Evolutionary conservation across 495 filamentous ascomycete genomes (phyloP), one percentile per base, ranked within the genome.

Genomic region (Tuber umbilicatum): DNA sequence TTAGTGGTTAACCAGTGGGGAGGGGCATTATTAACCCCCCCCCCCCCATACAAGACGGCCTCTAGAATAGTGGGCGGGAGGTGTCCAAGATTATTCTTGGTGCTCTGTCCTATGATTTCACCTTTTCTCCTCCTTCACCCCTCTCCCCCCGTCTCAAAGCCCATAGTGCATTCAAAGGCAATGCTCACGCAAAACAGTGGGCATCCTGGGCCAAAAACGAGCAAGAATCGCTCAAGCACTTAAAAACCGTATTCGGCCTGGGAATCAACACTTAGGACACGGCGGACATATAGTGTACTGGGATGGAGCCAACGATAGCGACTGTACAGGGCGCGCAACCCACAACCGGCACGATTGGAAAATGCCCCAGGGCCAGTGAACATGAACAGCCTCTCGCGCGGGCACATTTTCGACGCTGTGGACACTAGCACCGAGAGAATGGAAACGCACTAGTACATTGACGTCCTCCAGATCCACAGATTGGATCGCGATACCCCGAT

Each of bases 191-290:
- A 27, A 76, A 83, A 4, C 67, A 84, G 45, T 88, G 87, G 87
- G 83, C 86, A 50, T 84, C 83, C 2, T 92, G 90, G 90, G 86
- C 88, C 17, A 79, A 90, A 60, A 84, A 86, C 70, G 90, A 92
- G 83, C 88, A 87, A 35, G 85, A 90, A 69, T 87, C 89, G 1
- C 86, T 93, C 12, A 89, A 89, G 2, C 84, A 93, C 40, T 87
- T 93, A 37, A 89, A 93, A 78, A 85, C 90, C 47, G 90, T 89
- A 73, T 92, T 88, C 78, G 86, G 90, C 75, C 81, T 84, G 31
- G 91, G 91, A 4, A 85, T 93, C 79, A 93, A 90, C 81, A 91
- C 90, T 21, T 92, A 90, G 90, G 91, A 93, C 77, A 93, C 91
- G 14, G 90, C 85, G 23, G 84, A 87, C 70, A 67, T n/a, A n/a